Percentiles rank a stretch among this genome's conserved stretches.
Conservation (phyloP, 2,329 filamentous ascomycete species). For the Pestalotiopsis sp. region DNA sequence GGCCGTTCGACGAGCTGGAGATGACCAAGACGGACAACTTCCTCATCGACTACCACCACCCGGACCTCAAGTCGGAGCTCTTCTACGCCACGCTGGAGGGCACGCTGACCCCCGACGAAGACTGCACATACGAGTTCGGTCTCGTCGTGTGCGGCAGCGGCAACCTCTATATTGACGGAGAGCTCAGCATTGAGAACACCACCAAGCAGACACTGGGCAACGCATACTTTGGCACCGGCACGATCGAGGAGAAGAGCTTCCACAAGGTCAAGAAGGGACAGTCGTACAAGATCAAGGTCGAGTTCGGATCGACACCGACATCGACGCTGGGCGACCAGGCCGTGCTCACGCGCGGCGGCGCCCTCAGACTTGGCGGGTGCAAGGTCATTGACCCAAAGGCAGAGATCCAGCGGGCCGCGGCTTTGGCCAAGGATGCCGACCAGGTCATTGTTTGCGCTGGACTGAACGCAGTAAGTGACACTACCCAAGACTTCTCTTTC, state of each 20-base stretch:
- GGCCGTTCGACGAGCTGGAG: constrained; percentile 52
- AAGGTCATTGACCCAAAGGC: constrained; percentile 58
- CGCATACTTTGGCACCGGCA: constrained; percentile 67
- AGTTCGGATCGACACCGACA: constrained; percentile 61
- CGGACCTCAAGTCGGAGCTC: constrained; percentile 49
- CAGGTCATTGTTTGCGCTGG: constrained; percentile 80
- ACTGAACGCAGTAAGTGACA: constrained; percentile 55
- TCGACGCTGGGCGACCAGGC: constrained; percentile 54
- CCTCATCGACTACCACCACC: constrained; percentile 53
- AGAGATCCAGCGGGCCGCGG: constrained; percentile 67
- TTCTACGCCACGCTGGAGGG: constrained; percentile 67
- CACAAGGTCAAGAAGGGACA: constrained; percentile 60
- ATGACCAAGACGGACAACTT: constrained; percentile 51
- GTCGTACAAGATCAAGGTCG: constrained; percentile 59
- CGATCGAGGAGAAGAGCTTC: constrained; percentile 62
- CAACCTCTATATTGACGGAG: constrained; percentile 64
- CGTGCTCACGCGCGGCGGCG: constrained; percentile 58
- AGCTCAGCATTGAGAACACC: constrained; percentile 66
- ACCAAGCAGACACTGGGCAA: constrained; percentile 64
- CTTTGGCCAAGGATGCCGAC: constrained; percentile 68
- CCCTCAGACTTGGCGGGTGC: constrained; percentile 63
- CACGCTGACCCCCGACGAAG: constrained; percentile 59
- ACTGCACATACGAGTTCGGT: constrained; percentile 65
- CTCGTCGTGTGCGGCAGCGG: constrained; percentile 67
- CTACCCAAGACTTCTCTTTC: no score